Base-by-base conservation (phyloP, 257 asterid genomes). In the Euphrasia confusa region DNA sequence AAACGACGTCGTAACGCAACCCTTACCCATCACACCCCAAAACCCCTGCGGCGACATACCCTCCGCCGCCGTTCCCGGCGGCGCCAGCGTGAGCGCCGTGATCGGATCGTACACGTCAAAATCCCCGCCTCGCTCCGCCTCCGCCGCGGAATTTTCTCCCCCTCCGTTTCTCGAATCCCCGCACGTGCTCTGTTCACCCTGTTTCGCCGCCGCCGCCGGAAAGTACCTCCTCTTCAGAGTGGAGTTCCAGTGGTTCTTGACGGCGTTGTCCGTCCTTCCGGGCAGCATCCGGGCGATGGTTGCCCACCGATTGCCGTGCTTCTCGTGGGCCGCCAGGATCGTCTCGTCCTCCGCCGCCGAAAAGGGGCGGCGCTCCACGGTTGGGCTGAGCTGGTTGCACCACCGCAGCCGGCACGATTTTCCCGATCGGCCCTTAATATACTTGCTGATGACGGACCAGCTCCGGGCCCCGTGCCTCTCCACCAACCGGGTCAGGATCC, bases 341-440 rank as follows among this genome's bases (percentile, higher is more conserved):
- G 78, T 52, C 1, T 84, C 86, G 47, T 89, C 97, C 75, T 86
- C 95, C n/a, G 74, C 80, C 24, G 83, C 64, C 13, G 95, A 86
- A 68, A 86, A 89, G 2, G 97, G 91, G 11, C 97, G 87, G 83
- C 84, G 97, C 79, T 89, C 81, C 10, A 89, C 94, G 11, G 10
- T 71, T 0, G 96, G 96, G 60, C 96, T 80, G 52, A 89, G 83
- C 75, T 89, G 96, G 61, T 89, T 89, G 75, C 96, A 89, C 96
- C 96, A 89, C 60, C 96, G 64, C 10, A 89, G 84, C 73, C 96
- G 53, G 60, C 96, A 89, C 0, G 95, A 86, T 14, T 89, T 89
- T 0, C 96, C 96, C 4, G 96, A 89, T 30, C 96, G 66, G 0
- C 96, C 96, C 74, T 82, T 86, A 3, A 89, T 86, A 63, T 86